Evolutionary conservation across 768 basidiomycete genomes (phyloP).

Genomic region (Glaciozyma martinii): DNA sequence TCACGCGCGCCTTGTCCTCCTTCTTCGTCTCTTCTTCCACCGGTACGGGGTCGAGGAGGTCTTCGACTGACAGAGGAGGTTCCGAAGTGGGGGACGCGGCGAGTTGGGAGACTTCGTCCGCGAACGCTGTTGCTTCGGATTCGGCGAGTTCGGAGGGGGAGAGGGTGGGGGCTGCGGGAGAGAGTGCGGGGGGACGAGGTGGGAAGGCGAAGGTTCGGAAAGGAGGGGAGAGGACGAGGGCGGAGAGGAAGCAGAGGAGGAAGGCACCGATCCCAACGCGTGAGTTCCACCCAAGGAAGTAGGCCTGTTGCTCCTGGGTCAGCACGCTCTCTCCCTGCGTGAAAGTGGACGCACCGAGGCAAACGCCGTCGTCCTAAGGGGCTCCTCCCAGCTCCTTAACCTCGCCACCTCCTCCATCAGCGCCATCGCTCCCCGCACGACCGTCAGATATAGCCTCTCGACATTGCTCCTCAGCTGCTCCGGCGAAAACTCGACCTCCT

Average conservation of each 20-base stretch:
- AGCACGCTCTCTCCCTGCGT: background rate
- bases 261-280: background rate
- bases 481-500: background rate
- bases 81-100: background rate
- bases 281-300: background rate
- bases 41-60: background rate
- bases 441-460: background rate
- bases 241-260: background rate
- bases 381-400: slow-evolving; percentile 2
- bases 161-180: background rate
- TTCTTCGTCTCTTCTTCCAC: background rate
- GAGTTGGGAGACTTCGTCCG: background rate
- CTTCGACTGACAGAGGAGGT: no score
- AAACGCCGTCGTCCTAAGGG: background rate
- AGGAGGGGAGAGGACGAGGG: background rate
- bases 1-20: background rate
- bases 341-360: background rate
- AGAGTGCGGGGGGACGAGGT: background rate
- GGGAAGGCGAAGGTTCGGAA: background rate
- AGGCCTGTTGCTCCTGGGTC: background rate
- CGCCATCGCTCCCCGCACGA: background rate
- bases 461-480: background rate
- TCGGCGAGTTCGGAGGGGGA: background rate
- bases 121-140: background rate
- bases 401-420: background rate